Conservation (phyloP, 1,284 basidiomycete species). For the Heterobasidion annosum region DNA sequence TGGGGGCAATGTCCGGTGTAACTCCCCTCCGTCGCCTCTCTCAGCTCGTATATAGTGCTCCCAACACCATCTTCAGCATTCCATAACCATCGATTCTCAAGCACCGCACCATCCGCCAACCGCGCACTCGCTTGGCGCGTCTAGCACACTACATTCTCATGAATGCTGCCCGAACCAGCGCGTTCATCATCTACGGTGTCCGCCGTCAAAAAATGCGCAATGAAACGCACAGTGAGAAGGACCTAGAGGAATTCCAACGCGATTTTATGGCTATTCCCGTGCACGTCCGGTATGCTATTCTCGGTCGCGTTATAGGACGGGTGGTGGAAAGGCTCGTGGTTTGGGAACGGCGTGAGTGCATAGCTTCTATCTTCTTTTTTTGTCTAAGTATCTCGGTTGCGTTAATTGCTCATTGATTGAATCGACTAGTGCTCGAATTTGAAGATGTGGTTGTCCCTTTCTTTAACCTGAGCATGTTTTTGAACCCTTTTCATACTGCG, state of each 20-base stretch:
- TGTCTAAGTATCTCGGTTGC: not conserved
- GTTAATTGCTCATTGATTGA: not conserved
- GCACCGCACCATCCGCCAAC: not conserved
- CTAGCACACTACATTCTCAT: not conserved
- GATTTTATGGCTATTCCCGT: not conserved
- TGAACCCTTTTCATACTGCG: not conserved
- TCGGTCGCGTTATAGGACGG: not conserved
- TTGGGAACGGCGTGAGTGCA: not conserved
- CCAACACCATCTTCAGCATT: not conserved
- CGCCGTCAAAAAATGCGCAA: not conserved
- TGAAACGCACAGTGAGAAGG: not conserved
- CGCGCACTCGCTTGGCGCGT: not conserved
- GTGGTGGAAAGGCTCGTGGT: not conserved
- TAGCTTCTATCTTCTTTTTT: not conserved
- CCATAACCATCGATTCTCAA: not conserved
- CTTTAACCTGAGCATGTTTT: not conserved
- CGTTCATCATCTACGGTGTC: not conserved
- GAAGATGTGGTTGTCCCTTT: not conserved
- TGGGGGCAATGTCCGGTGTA: no score
- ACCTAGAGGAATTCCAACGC: not conserved
- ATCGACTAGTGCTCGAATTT: not conserved
- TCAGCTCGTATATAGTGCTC: not conserved
- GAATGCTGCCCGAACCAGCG: not conserved
- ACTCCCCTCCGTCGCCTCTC: not conserved
- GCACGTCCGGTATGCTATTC: not conserved